Conservation (phyloP, 2,329 filamentous ascomycete species). For the Penicillium rolfsii region DNA sequence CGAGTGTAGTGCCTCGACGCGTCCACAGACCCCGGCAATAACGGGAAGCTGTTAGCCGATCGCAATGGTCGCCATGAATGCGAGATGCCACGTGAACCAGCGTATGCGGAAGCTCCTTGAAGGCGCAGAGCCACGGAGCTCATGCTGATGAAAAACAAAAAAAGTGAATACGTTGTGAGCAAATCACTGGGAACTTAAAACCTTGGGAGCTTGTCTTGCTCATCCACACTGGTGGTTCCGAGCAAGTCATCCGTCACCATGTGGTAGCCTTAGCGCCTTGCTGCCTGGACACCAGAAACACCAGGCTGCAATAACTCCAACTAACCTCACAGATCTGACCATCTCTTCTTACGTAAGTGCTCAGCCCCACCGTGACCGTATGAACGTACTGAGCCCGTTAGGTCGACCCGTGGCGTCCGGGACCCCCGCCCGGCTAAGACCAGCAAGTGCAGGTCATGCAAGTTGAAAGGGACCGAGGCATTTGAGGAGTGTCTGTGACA, state of each 20-base stretch:
- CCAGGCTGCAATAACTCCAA: not conserved
- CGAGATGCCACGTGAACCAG: conserved; percentile 4
- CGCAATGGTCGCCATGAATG: conserved; percentile 9
- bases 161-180: not conserved
- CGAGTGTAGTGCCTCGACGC: conserved; percentile 11
- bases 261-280: conserved; percentile 8
- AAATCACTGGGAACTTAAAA: not conserved
- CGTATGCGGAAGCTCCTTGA: not conserved
- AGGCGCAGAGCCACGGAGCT: conserved; percentile 1
- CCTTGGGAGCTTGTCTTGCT: not conserved
- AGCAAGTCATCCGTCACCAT: conserved; percentile 2
- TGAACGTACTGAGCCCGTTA: too few relatives aligned
- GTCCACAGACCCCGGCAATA: conserved; percentile 14
- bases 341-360: not conserved
- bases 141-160: conserved; percentile 6
- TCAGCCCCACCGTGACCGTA: not conserved
- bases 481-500: conserved; percentile 5
- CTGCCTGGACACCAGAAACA: not conserved
- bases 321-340: not conserved
- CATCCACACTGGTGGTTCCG: not conserved
- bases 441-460: not conserved
- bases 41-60: conserved; percentile 10
- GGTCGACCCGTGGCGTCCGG: not conserved
- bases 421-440: conserved; percentile 3
- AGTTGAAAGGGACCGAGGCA: conserved; percentile 11